Evolutionary conservation across 192 early-diverging fungal species (phyloP), one percentile per base, ranked within the genome.

Genomic region (Geosiphon pyriformis): DNA sequence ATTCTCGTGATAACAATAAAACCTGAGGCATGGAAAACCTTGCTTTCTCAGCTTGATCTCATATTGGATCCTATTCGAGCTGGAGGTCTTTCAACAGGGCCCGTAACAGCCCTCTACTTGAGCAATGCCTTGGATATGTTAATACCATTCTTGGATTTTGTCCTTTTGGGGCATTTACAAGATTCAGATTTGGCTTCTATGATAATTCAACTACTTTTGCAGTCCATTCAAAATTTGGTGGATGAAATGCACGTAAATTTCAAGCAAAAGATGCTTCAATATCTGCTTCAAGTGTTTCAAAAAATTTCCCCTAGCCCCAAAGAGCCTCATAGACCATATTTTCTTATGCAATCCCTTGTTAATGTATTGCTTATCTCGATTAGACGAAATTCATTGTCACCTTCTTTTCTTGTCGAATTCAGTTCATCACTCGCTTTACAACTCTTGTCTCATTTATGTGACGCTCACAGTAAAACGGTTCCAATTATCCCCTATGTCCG

Each of bases 301-400:
- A 42, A 42, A 15, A 42, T 42, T 15, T 15, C 37, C 6, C 37
- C 15, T 42, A 15, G 3, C 57, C 35, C 65, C 65, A 54, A 15
- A 35, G 15, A 31, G 47, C 29, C 10, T 33, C 30, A 11, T 18
- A 8, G 27, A 17, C 33, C 12, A 29, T 42, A 54, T 29, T 7
- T 54, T 7, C 25, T 66, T 3, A 55, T 55, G 11, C 64, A 66
- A 35, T 66, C 64, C 23, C 11, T 66, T 23, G 50, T 66, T 66
- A 27, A 66, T 20, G 25, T 49, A 30, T 17, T 62, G 20, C 23
- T 12, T 11, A 17, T 29, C 48, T 8, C 33, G 17, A 37, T 34
- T 6, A 27, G 52, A 2, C 31, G 52, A 42, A 55, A 66, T 55
- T 29, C 15, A 25, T 53, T 66, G 2, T 20, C 27, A 1, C 11